Conservation (phyloP, 164 flowering plant genomes). For the Houttuynia cordata region DNA sequence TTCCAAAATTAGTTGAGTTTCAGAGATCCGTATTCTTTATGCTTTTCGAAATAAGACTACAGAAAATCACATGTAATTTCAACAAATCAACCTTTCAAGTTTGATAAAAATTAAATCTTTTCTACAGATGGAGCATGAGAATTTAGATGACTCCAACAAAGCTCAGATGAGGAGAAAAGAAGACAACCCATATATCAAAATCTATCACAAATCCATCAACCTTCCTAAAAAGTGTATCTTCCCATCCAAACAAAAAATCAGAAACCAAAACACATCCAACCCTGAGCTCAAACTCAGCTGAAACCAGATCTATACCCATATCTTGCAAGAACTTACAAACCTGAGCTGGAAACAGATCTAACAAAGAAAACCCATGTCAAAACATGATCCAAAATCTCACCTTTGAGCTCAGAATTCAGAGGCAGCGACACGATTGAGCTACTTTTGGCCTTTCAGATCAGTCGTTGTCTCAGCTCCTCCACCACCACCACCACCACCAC, state of each 20-base stretch:
- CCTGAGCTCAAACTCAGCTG: neutral
- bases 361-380: neutral
- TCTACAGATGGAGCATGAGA: too few relatives aligned
- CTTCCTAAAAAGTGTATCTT: neutral
- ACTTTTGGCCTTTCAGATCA: too few relatives aligned
- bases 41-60: too few relatives aligned
- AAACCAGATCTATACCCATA: neutral
- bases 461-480: neutral
- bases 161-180: neutral
- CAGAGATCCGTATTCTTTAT: too few relatives aligned
- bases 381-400: neutral
- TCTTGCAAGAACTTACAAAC: too few relatives aligned
- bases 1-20: too few relatives aligned
- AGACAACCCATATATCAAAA: neutral
- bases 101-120: too few relatives aligned
- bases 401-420: too few relatives aligned
- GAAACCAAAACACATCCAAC: too few relatives aligned
- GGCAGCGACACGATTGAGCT: neutral
- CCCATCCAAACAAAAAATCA: neutral
- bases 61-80: too few relatives aligned
- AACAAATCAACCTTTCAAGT: too few relatives aligned
- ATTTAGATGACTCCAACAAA: neutral
- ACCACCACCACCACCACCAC: neutral
- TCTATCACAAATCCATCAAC: neutral
- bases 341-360: neutral